Percentiles rank a stretch among this genome's conserved stretches.
phyloP scores from a whole-genome alignment of 257 asterid species.

The Solanum sitiens region DNA sequence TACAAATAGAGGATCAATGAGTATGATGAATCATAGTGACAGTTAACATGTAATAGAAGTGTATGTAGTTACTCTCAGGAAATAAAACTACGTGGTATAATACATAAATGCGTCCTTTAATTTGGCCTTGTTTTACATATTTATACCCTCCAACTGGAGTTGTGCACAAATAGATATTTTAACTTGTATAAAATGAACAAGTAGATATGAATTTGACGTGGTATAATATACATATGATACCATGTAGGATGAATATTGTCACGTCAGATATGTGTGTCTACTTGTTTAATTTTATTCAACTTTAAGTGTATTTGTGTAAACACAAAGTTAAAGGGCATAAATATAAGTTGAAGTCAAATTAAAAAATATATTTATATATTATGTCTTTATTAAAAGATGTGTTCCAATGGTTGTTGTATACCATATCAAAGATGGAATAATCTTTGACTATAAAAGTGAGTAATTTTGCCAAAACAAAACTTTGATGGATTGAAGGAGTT shows the following conservation, averaged over 20 bases:
- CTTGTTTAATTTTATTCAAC: no score
- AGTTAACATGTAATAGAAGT: neutral
- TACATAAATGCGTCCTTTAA: neutral
- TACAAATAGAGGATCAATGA: neutral
- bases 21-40: neutral
- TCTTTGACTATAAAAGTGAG: neutral
- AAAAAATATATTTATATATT: no score
- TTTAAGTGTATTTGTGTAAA: no score
- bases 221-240: neutral
- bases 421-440: neutral
- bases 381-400: neutral
- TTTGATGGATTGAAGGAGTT: neutral
- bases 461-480: neutral
- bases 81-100: neutral
- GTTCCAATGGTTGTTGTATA: neutral
- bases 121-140: no score
- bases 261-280: accelerated
- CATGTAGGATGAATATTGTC: neutral
- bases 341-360: no score
- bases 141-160: no score
- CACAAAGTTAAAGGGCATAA: no score
- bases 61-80: neutral
- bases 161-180: no score
- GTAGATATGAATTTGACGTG: neutral
- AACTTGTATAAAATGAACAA: no score